phyloP scores from a whole-genome alignment of 495 filamentous ascomycete genomes.

The Aspergillus campestris region DNA sequence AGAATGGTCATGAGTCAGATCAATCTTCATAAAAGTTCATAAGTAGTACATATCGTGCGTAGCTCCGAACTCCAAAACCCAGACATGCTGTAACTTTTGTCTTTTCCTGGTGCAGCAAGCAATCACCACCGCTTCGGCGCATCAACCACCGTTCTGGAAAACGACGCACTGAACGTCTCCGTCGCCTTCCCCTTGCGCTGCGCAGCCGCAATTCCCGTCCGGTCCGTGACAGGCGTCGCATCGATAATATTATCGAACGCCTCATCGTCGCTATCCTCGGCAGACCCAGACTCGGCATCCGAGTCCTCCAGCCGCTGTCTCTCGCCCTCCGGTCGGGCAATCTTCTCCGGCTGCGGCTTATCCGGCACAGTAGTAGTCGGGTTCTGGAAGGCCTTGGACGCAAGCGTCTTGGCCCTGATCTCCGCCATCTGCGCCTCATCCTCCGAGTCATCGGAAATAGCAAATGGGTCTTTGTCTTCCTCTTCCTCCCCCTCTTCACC shows the following conservation, averaged over 20 bases:
- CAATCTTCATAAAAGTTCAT: too few species aligned
- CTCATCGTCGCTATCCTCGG: constrained; percentile 53
- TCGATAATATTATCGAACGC: constrained; percentile 87
- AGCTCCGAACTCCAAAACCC: too few species aligned
- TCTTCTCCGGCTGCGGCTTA: constrained; percentile 46
- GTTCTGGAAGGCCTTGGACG: constrained; percentile 78
- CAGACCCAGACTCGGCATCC: constrained; percentile 65
- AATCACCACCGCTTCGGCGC: constrained; percentile 53
- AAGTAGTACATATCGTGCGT: too few species aligned
- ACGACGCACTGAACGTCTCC: constrained; percentile 46
- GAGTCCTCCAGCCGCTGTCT: constrained; percentile 45
- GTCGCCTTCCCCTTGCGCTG: constrained; percentile 33
- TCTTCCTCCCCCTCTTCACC: constrained; percentile 43
- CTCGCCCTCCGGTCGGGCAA: constrained; percentile 35
- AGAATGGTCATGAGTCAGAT: too few species aligned
- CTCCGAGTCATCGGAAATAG: constrained; percentile 67
- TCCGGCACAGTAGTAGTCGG: constrained; percentile 40
- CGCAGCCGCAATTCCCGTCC: constrained; percentile 61
- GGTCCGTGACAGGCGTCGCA: constrained; percentile 77
- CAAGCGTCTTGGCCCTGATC: constrained; percentile 71
- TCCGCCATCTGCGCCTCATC: constrained; percentile 90
- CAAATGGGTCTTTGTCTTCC: constrained; percentile 54
- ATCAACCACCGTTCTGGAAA: constrained; percentile 52
- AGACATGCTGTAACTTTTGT: too few species aligned
- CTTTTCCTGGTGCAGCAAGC: too few species aligned